A percentile compares a stretch with the other conserved stretches of the same genome.
phyloP scores from a whole-genome alignment of 768 basidiomycete species.

The Lactarius deliciosus region DNA sequence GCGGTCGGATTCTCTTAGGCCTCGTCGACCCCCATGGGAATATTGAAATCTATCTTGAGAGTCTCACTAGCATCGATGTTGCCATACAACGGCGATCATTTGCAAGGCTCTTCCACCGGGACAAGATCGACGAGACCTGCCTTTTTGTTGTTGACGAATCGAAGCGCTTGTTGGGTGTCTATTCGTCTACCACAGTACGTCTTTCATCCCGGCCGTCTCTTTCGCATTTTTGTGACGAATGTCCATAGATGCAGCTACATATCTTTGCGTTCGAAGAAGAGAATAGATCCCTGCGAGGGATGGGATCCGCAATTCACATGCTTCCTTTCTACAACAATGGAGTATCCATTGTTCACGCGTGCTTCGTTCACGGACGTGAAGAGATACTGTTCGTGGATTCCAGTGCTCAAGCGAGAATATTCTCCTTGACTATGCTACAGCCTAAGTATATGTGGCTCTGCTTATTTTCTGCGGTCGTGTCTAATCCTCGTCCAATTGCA shows the following conservation, averaged over 20 bases:
- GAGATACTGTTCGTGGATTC: conserved; percentile 53
- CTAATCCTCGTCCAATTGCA: conserved; percentile 25
- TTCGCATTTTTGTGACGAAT: background rate
- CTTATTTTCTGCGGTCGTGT: background rate
- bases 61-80: background rate
- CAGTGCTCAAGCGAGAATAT: conserved; percentile 44
- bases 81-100: background rate
- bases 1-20: background rate
- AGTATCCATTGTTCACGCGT: conserved; percentile 37
- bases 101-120: too few relatives aligned
- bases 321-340: conserved; percentile 42
- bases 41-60: conserved; percentile 11
- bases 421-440: conserved; percentile 51
- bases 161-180: too few relatives aligned
- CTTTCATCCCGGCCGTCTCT: background rate
- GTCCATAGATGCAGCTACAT: conserved; percentile 26
- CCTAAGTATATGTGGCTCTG: conserved; percentile 43
- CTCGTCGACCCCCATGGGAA: background rate
- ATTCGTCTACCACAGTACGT: too few relatives aligned
- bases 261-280: conserved; percentile 41
- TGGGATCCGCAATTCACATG: conserved; percentile 42
- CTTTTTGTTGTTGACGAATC: too few relatives aligned
- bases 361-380: conserved; percentile 50
- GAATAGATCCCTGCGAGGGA: conserved; percentile 41
- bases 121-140: too few relatives aligned